A percentile compares a stretch with the other conserved stretches of the same genome.
These are phyloP conservation scores for Nicotiana attenuata DNA, from an alignment of 257 asterid genomes.

Conservation along the genomic window DNA sequence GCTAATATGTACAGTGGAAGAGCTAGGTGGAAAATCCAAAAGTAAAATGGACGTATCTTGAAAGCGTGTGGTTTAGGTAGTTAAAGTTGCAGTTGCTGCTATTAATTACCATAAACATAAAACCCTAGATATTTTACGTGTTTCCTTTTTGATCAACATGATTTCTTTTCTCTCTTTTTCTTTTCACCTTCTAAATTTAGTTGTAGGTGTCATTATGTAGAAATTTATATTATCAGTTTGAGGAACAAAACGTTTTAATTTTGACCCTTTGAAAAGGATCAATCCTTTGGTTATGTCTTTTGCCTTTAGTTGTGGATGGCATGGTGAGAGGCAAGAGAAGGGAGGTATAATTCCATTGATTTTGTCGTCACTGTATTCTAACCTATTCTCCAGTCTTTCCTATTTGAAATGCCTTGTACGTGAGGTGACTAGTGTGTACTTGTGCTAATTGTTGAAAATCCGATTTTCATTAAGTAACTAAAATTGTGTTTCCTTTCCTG, in stretches of 20 bases:
- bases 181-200: constrained; percentile 6
- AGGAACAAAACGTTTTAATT: not conserved
- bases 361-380: not conserved
- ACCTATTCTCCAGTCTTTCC: not conserved
- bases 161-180: not conserved
- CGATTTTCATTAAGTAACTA: no score
- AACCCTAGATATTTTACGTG: not conserved
- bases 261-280: not conserved
- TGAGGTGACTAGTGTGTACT: no score
- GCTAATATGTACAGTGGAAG: not conserved
- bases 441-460: no score
- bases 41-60: not conserved
- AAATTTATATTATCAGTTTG: not conserved
- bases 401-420: no score
- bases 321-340: not conserved
- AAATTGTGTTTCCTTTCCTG: no score
- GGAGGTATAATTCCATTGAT: not conserved
- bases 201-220: not conserved
- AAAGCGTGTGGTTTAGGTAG: not conserved
- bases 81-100: not conserved
- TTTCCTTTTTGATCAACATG: not conserved
- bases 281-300: not conserved
- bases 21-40: not conserved
- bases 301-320: not conserved
- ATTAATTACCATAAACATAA: not conserved